Base-by-base conservation (phyloP, 1,139 yeast species). In the Geotrichum europaeum region DNA sequence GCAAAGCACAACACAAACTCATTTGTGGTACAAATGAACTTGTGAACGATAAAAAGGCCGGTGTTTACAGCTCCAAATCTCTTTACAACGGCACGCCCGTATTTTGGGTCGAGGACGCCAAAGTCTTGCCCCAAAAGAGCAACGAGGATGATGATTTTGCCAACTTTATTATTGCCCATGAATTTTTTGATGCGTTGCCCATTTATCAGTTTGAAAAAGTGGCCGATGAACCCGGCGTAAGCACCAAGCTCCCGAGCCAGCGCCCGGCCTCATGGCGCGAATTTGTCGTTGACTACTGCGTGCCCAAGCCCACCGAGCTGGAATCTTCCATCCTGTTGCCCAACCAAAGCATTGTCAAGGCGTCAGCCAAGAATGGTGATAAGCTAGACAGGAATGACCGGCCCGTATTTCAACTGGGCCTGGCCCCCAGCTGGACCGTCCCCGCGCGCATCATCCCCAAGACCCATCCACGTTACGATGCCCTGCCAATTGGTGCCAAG, bases 111-210 rank as follows among this genome's bases (percentile, higher is more conserved):
- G 89, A 85, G 63, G 84, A 86, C 18, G 88, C 87, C 62, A 79
- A 79, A 63, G 86, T 84, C 62, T 72, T 85, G 12, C 74, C 76
- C 9, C 70, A 72, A 0, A 59, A 60, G 30, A 32, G 15, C 3
- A 55, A 32, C 43, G 20, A 32, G 4, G 76, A 76, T 4, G 76
- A 75, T 4, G 65, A 65, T 5, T 58, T 69, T 22, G 81, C 89
- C 49, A 86, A 88, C 63, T 89, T 82, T 69, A 78, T 88, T 9
- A 71, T 89, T 59, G 96, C 96, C 0, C 96, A 89, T 70, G 96
- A 89, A 70, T 89, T 89, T 68, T 89, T 87, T 70, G 96, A 89
- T 74, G 96, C 96, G 0, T 77, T 89, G 62, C 96, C 96, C 0
- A 85, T 89, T 30, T 85, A 86, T 65, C 81, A 86, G 64, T 89